phyloP scores from a whole-genome alignment of 805 yeast genomes.

The Schwanniomyces polymorphus region DNA sequence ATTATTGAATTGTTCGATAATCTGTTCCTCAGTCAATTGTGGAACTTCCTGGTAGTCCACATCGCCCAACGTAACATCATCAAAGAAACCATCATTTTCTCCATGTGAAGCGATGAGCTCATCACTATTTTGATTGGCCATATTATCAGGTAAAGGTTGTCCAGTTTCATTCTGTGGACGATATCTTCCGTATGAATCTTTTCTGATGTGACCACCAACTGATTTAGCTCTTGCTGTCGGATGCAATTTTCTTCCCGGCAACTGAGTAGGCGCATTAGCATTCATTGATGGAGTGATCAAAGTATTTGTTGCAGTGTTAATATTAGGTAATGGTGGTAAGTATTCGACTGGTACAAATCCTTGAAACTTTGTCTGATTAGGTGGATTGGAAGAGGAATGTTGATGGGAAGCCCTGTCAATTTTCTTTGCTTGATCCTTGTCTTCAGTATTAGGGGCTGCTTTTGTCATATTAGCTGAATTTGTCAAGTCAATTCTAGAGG shows the following conservation, averaged over 20 bases:
- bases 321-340: constrained; percentile 45
- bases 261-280: constrained; percentile 7
- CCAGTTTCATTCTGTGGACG: constrained; percentile 9
- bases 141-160: constrained; percentile 44
- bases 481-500: constrained; percentile 15
- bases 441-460: constrained; percentile 1
- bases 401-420: constrained; percentile 19
- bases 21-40: constrained; percentile 38
- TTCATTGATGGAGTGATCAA: constrained; percentile 10
- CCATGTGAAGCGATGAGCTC: constrained; percentile 28
- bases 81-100: constrained; percentile 55
- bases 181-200: constrained; percentile 43
- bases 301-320: constrained; percentile 28
- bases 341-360: constrained; percentile 44
- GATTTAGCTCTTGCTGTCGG: constrained; percentile 90
- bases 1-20: constrained; percentile 41
- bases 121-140: constrained; percentile 47
- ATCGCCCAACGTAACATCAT: constrained; percentile 51
- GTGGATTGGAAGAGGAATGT: constrained; percentile 26
- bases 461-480: constrained; percentile 5
- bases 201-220: constrained; percentile 72
- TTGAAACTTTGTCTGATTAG: constrained; percentile 24
- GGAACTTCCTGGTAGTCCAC: constrained; percentile 31
- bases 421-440: constrained; percentile 17
- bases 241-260: constrained; percentile 44